Conservation (phyloP, 371 early-diverging fungal species). For the Rhizopus delemar region DNA sequence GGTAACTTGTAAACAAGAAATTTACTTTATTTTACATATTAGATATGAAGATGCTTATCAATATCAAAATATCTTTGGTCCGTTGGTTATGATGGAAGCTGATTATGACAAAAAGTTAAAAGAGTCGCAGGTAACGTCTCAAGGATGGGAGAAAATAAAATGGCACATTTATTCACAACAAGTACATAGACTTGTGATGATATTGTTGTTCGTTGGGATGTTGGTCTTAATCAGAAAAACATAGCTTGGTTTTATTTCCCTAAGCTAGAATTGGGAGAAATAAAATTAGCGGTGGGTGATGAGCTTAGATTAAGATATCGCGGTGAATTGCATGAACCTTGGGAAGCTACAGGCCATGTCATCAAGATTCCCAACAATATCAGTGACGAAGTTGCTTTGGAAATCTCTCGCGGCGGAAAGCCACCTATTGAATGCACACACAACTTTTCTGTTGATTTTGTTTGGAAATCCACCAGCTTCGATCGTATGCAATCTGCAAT, state of each 20-base stretch:
- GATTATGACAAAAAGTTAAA: slow-evolving; percentile 94
- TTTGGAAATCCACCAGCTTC: slow-evolving; percentile 98
- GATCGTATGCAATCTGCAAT: slow-evolving; percentile 95
- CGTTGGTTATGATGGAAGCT: slow-evolving; percentile 95
- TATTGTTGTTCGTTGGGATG: slow-evolving; percentile 95
- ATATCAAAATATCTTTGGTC: slow-evolving; percentile 95
- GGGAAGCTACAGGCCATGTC: slow-evolving; percentile 92
- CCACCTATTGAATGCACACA: slow-evolving; percentile 87
- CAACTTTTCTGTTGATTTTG: slow-evolving; percentile 97
- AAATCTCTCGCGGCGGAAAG: slow-evolving; percentile 67
- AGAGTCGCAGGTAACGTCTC: slow-evolving; percentile 76
- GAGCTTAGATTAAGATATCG: slow-evolving; percentile 88
- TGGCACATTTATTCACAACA: not conserved
- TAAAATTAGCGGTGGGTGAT: slow-evolving; percentile 95
- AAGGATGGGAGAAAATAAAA: not conserved
- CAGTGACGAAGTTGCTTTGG: slow-evolving; percentile 92
- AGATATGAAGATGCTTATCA: slow-evolving; percentile 96
- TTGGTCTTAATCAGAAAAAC: slow-evolving; percentile 92
- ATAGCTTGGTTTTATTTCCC: slow-evolving; percentile 93
- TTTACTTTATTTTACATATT: slow-evolving; percentile 1
- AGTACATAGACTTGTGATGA: slow-evolving; percentile 81
- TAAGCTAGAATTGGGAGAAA: slow-evolving; percentile 89
- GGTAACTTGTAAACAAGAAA: too few relatives aligned
- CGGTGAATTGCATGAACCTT: slow-evolving; percentile 83
- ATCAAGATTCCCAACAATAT: slow-evolving; percentile 93